Base-by-base conservation (phyloP, 495 filamentous ascomycete genomes). In the Tricharina praecox region DNA sequence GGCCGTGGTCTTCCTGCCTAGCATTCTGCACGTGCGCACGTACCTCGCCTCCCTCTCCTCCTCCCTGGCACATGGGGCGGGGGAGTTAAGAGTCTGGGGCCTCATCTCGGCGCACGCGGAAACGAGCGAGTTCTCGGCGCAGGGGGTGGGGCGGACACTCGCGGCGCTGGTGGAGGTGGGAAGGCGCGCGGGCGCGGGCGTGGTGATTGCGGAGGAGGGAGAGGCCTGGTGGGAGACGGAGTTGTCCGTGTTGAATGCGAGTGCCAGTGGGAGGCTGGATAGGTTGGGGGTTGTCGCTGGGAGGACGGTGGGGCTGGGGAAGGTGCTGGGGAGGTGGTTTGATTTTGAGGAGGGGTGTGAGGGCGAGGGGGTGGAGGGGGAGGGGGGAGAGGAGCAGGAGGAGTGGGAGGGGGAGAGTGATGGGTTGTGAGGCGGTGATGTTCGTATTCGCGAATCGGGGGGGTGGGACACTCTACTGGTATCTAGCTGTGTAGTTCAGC, bases 251-350 rank as follows among this genome's bases (percentile, higher is more conserved):
- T 21, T 39, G 36, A 39, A 39, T 21, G 15, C 5, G 8, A 39
- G 5, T 16, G 36, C 5, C 7, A 16, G 20, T 5, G 5, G 7
- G 28, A 8, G 36, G 5, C 36, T 15, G 5, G 20, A 15, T 5
- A 9, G 30, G n/a, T 33, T 8, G 30, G 8, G 30, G 30, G 30
- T 8, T 33, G 30, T 33, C 30, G 30, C n/a, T n/a, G 36, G n/a
- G 5, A 5, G 36, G 5, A 16, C 7, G 5, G 36, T 39, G 5
- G 36, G n/a, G 13, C 8, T 39, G 36, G n/a, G 15, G 36, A 21
- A 15, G 16, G 36, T 39, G 20, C 36, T 39, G 36, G 36, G 36
- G 15, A 5, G 36, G 36, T 39, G 36, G 36, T 39, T 39, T 39
- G 7, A 8, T 5, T 39, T 39, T 16, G 7, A 5, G 36, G 7